Conservation (phyloP, 2,329 filamentous ascomycete species). For the Aspergillus amoenus region DNA sequence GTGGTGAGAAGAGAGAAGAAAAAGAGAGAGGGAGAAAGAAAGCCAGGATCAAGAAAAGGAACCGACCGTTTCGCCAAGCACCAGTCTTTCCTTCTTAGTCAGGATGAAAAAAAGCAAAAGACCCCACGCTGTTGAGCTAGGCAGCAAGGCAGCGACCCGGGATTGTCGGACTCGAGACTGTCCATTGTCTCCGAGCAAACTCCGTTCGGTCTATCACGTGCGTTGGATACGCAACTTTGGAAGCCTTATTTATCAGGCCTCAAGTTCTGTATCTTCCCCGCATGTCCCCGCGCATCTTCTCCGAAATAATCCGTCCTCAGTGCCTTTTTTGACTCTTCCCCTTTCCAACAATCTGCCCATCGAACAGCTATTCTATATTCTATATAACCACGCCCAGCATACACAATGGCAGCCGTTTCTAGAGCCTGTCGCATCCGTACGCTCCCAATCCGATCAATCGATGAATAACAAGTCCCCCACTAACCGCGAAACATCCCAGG, state of each 20-base stretch:
- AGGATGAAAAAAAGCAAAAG: slow-evolving; percentile 7
- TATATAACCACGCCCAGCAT: not conserved
- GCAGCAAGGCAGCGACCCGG: not conserved
- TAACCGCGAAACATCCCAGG: slow-evolving; percentile 26
- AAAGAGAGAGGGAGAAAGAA: slow-evolving; percentile 17
- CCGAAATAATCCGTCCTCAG: not conserved
- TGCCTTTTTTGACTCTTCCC: not conserved
- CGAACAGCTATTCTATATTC: not conserved
- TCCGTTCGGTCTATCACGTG: not conserved
- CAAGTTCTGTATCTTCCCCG: not conserved
- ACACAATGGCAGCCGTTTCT: slow-evolving; percentile 20
- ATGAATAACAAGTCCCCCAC: not conserved
- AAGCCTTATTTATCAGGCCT: not conserved
- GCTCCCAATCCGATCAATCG: slow-evolving; percentile 16
- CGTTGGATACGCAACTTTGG: not conserved
- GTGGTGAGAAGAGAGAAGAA: slow-evolving; percentile 14
- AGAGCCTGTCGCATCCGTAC: slow-evolving; percentile 29
- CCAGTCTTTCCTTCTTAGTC: slow-evolving; percentile 5
- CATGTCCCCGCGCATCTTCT: not conserved
- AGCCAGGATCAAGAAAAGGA: slow-evolving; percentile 21
- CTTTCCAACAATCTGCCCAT: not conserved
- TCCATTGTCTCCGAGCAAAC: not conserved
- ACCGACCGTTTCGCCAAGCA: slow-evolving; percentile 23
- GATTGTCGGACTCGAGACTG: not conserved
- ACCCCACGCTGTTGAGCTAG: slow-evolving; percentile 1